Conservation (phyloP, 139 green algal genomes). For the Chlorella sorokiniana region DNA sequence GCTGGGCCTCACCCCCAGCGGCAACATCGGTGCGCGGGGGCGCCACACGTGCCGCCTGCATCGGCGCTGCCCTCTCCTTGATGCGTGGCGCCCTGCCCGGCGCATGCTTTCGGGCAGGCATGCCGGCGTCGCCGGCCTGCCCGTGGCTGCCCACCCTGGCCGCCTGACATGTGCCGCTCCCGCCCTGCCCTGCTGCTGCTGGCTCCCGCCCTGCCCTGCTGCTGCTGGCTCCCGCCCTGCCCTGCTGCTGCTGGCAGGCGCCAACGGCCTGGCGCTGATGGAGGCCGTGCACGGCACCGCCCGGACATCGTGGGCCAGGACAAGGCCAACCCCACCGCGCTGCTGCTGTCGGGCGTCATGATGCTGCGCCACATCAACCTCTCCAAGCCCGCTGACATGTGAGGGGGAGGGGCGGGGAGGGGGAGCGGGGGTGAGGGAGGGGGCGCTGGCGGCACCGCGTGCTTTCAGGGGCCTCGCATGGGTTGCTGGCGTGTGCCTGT, state of each 20-base stretch:
- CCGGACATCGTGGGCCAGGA: conserved; percentile 91
- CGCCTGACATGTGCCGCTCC: too few relatives aligned
- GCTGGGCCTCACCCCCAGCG: conserved; percentile 91
- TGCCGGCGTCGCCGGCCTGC: too few relatives aligned
- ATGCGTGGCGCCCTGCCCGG: too few relatives aligned
- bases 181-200: neutral
- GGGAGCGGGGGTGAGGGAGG: neutral
- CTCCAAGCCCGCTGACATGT: conserved; percentile 57
- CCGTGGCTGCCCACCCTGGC: too few relatives aligned
- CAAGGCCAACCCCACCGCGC: conserved; percentile 93
- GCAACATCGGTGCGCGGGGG: conserved; percentile 76
- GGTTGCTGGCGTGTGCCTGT: too few relatives aligned
- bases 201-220: neutral
- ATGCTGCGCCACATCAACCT: conserved; percentile 92
- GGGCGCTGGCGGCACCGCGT: neutral
- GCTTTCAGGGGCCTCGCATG: too few relatives aligned
- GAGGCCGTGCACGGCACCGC: conserved; percentile 97
- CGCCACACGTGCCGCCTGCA: too few relatives aligned
- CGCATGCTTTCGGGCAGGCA: too few relatives aligned
- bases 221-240: neutral
- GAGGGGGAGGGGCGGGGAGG: neutral
- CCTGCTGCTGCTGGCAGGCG: conserved; percentile 49
- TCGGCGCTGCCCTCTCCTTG: too few relatives aligned
- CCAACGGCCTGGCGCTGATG: conserved; percentile 84
- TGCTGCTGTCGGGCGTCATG: conserved; percentile 91